Conservation (phyloP, 2,329 filamentous ascomycete genomes). For the Sporothrix luriei region DNA sequence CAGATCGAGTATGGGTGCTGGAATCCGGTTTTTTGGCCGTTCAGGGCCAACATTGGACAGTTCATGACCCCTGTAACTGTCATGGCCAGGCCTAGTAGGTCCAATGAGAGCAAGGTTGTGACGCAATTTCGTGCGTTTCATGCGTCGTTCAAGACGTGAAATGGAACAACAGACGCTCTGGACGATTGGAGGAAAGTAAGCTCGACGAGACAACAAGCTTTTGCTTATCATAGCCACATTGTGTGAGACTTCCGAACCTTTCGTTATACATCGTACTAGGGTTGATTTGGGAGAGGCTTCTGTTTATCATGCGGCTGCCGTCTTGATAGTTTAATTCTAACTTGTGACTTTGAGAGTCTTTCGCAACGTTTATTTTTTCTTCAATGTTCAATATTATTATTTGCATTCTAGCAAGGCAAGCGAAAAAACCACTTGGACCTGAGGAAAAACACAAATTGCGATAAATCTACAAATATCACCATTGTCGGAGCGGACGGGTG, state of each 20-base stretch:
- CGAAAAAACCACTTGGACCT: not conserved
- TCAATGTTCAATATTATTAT: too few species aligned
- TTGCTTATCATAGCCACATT: not conserved
- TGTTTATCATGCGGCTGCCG: too few species aligned
- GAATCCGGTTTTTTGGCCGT: slow-evolving; percentile 10
- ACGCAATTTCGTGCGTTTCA: slow-evolving; percentile 2
- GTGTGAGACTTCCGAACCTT: not conserved
- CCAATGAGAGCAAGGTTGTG: slow-evolving; percentile 22
- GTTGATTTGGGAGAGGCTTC: too few species aligned
- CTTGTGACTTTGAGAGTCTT: too few species aligned
- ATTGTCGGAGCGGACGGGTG: not conserved
- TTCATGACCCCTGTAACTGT: not conserved
- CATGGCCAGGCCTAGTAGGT: not conserved
- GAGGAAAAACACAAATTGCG: not conserved
- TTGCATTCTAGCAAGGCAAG: not conserved
- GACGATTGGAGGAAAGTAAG: not conserved
- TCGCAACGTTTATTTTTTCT: too few species aligned
- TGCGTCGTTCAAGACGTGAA: slow-evolving; percentile 10
- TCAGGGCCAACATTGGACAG: not conserved
- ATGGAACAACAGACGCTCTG: not conserved
- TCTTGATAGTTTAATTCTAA: too few species aligned
- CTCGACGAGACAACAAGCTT: slow-evolving; percentile 5
- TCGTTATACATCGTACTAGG: not conserved
- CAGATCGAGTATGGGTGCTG: not conserved
- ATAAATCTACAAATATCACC: not conserved